phyloP scores from a whole-genome alignment of 352 stramenopile species.

The Pythium coloratum region DNA sequence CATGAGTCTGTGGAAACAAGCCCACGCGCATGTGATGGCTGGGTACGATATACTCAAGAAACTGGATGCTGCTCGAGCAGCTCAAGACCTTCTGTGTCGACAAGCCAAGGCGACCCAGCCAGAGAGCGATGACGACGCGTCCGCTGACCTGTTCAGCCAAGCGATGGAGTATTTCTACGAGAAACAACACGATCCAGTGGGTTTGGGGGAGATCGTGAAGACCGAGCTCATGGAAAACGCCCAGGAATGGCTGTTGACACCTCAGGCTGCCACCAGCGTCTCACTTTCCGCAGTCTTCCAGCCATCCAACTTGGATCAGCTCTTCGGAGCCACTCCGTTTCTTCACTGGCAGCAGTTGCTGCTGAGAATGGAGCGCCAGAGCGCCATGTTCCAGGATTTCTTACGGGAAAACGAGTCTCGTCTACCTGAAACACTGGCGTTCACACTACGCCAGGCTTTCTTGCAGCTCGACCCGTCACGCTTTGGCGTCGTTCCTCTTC shows the following conservation, averaged over 20 bases:
- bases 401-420: slow-evolving; percentile 31
- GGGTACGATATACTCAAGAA: slow-evolving; percentile 38
- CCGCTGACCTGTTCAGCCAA: background rate
- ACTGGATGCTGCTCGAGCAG: slow-evolving; percentile 11
- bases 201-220: slow-evolving; percentile 10
- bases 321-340: slow-evolving; percentile 32
- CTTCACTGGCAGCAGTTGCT: slow-evolving; percentile 71
- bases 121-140: slow-evolving; percentile 7
- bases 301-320: slow-evolving; percentile 6
- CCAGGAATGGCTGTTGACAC: background rate
- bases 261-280: background rate
- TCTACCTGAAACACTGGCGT: slow-evolving; percentile 25
- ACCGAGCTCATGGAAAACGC: slow-evolving; percentile 4
- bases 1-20: slow-evolving; percentile 73
- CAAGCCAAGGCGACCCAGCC: slow-evolving; percentile 12
- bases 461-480: slow-evolving; percentile 38
- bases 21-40: slow-evolving; percentile 40
- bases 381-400: slow-evolving; percentile 38
- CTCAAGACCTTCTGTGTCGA: slow-evolving; percentile 9
- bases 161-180: slow-evolving; percentile 32
- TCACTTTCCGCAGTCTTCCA: slow-evolving; percentile 17
- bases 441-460: slow-evolving; percentile 37
- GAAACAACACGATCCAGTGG: slow-evolving; percentile 10
- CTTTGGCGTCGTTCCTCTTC: slow-evolving; percentile 46
- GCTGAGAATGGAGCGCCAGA: slow-evolving; percentile 40